Evolutionary conservation across 2,329 filamentous ascomycete genomes (phyloP).

Genomic region (Tetracladium maxilliforme): DNA sequence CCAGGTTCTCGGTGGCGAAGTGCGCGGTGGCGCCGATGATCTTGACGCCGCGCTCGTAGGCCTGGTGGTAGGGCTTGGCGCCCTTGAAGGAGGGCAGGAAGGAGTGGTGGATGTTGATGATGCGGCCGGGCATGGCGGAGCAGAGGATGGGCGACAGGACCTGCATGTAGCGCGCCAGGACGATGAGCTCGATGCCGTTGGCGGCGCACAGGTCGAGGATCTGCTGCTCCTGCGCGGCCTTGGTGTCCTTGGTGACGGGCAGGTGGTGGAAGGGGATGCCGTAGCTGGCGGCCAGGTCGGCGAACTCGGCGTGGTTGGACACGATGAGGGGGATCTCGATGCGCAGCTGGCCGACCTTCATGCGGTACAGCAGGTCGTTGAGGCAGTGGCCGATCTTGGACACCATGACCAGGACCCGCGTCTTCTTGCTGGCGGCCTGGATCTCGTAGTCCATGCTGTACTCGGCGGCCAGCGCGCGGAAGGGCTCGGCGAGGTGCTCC

Average conservation of each 20-base stretch:
- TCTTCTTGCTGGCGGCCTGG: conserved; percentile 52
- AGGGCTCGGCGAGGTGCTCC: conserved; percentile 35
- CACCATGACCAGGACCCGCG: conserved; percentile 73
- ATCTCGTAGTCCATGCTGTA: conserved; percentile 61
- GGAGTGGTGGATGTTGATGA: conserved; percentile 86
- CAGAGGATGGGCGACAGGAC: conserved; percentile 64
- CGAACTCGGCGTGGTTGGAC: conserved; percentile 69
- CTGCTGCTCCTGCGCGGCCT: conserved; percentile 54
- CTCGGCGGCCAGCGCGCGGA: conserved; percentile 44
- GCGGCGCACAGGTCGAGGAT: conserved; percentile 56
- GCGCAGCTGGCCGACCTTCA: conserved; percentile 54
- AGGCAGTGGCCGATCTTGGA: conserved; percentile 80
- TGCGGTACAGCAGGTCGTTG: conserved; percentile 70
- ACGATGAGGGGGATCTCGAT: conserved; percentile 68
- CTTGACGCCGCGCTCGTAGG: conserved; percentile 75
- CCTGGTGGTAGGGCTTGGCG: conserved; percentile 78
- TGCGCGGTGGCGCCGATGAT: conserved; percentile 79
- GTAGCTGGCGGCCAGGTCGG: conserved; percentile 53
- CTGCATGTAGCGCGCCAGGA: conserved; percentile 80
- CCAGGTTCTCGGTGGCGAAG: conserved; percentile 73
- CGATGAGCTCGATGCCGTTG: conserved; percentile 62
- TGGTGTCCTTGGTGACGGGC: conserved; percentile 66
- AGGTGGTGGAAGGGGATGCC: conserved; percentile 69
- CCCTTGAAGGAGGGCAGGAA: conserved; percentile 83
- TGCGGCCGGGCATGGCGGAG: conserved; percentile 65